phyloP scores from a whole-genome alignment of 495 filamentous ascomycete species.

The Monascus purpureus region DNA sequence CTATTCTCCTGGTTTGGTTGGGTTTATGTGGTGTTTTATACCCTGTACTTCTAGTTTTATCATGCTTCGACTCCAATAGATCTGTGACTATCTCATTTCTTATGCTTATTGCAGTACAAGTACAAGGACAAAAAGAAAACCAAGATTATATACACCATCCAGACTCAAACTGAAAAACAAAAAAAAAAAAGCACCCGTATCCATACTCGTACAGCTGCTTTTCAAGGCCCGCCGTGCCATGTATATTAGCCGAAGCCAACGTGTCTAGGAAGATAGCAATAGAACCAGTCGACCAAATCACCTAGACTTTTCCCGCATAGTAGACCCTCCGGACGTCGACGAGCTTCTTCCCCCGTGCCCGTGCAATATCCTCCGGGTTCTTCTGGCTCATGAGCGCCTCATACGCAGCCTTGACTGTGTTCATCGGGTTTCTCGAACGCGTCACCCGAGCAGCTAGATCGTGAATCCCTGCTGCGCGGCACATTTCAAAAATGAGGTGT shows the following conservation, averaged over 20 bases:
- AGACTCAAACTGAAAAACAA: constrained; percentile 7
- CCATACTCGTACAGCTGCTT: constrained; percentile 15
- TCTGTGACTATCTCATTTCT: too few species aligned
- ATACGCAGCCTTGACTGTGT: constrained; percentile 82
- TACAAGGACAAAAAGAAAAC: constrained; percentile 12
- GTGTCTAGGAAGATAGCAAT: background rate
- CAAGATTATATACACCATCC: constrained; percentile 27
- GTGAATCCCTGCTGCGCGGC: constrained; percentile 62
- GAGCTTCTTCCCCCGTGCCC: constrained; percentile 78
- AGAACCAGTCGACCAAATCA: background rate
- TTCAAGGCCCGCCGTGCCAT: constrained; percentile 13
- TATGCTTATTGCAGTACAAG: too few species aligned
- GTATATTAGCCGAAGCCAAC: constrained; percentile 2
- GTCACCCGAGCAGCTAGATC: constrained; percentile 73
- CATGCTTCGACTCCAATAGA: too few species aligned
- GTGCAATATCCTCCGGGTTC: constrained; percentile 76
- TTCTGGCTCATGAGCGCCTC: constrained; percentile 69
- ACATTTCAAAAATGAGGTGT: constrained; percentile 85
- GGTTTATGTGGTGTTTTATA: too few species aligned
- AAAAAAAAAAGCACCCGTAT: constrained; percentile 8
- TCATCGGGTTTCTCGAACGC: constrained; percentile 83
- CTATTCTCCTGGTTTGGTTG: background rate
- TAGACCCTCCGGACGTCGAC: constrained; percentile 96
- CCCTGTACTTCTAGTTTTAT: too few species aligned
- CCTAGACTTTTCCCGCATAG: constrained; percentile 62